Base-by-base conservation (phyloP, 1,284 basidiomycete genomes). In the Ganoderma lingzhi region DNA sequence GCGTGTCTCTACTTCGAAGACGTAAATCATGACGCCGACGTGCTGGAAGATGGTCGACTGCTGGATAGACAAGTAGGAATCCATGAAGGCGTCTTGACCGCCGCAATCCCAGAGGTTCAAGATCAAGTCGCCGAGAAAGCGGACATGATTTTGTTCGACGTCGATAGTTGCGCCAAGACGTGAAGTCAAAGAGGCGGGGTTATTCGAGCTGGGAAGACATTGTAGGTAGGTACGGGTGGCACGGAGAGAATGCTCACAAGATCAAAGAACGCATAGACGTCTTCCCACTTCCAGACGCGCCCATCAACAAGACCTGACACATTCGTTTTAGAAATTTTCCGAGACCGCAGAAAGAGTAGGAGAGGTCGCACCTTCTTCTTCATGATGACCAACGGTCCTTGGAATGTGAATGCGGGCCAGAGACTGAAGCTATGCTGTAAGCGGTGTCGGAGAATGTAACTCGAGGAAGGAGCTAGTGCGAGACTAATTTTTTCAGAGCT, bases 211-310 rank as follows among this genome's bases (percentile, higher is more conserved):
- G 32, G 4, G 39, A 58, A 41, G 39, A 23, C 19, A 42, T 63
- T 58, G 56, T 69, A 60, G 64, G 41, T 45, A 55, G 32, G 63
- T 45, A 28, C 6, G 2, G n/a, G 19, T 10, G 15, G 58, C 30
- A 32, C 35, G 14, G 42, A 17, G 32, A 63, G 30, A 42, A 23
- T 59, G 84, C 94, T 82, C 81, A 96, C 95, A 99, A 99, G 78
- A 99, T 98, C 81, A 99, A 93, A 35, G 96, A 97, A 61, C 97
- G 91, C 97, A 99, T 99, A 9, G 97, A 98, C 15, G 98, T 99
- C 86, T 93, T 94, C 66, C 92, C 92, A 76, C 91, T 93, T 70
- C 92, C 96, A 32, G 95, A 96, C 77, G 96, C 95, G 75, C 96
- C 96, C 96, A 98, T 98, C 72, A 97, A 86, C 74, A 98, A 88